These are phyloP conservation scores for Mycena epipterygia DNA, from an alignment of 768 basidiomycete species.

Conservation along the genomic window DNA sequence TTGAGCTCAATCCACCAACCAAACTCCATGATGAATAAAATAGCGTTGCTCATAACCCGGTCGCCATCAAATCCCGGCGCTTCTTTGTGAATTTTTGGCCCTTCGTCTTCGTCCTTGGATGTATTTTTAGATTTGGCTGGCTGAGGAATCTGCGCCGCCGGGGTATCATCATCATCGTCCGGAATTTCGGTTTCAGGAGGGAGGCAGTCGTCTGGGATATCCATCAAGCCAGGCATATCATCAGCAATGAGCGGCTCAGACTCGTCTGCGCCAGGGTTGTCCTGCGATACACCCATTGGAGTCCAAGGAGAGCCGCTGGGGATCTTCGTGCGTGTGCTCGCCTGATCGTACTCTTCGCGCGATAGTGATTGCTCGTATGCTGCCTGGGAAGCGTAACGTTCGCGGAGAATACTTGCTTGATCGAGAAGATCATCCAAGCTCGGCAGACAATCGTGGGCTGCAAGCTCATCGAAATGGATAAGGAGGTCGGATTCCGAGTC, in stretches of 20 bases:
- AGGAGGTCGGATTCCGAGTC: neutral
- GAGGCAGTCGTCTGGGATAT: neutral
- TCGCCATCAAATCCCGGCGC: conserved; percentile 38
- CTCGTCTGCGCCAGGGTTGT: neutral
- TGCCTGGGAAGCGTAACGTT: neutral
- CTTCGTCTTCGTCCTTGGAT: neutral
- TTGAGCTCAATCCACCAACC: conserved; percentile 39
- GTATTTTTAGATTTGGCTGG: neutral
- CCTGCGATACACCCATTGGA: too few relatives aligned
- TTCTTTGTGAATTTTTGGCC: conserved; percentile 20
- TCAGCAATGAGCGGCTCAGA: neutral
- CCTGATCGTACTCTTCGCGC: neutral
- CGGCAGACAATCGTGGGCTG: neutral
- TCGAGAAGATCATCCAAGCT: neutral
- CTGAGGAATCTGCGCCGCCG: neutral
- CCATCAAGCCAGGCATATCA: neutral
- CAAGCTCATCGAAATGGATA: neutral
- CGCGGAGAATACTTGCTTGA: neutral
- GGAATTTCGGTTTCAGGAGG: neutral
- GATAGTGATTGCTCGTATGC: conserved; percentile 6
- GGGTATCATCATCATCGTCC: neutral
- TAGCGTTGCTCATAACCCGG: conserved; percentile 37
- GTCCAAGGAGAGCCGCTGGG: neutral
- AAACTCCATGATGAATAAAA: conserved; percentile 38
- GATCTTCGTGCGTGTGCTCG: neutral